A percentile compares a stretch with the other conserved stretches of the same genome.
phyloP scores from a whole-genome alignment of 176 grass and related monocot genomes.

The Cymbopogon citratus region DNA sequence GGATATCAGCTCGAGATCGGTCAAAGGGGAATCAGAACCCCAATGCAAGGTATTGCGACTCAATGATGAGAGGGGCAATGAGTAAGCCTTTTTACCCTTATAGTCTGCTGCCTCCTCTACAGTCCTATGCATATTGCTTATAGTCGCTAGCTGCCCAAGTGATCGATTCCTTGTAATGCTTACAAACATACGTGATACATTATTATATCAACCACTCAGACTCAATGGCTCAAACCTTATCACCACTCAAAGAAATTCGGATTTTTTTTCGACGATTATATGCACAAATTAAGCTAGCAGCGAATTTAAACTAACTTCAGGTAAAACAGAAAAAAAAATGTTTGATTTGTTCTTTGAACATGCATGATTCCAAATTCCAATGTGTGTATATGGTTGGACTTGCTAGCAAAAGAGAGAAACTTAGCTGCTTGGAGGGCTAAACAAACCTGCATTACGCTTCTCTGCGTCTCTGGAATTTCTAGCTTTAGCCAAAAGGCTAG shows the following conservation, averaged over 20 bases:
- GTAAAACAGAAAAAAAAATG: not conserved
- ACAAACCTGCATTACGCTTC: constrained; percentile 24
- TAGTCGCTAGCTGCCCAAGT: not conserved
- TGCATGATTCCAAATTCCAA: not conserved
- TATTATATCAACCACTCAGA: not conserved
- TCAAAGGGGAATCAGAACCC: constrained; percentile 40
- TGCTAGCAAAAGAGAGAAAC: not conserved
- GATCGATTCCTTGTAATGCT: not conserved
- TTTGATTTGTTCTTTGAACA: not conserved
- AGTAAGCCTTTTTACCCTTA: constrained; percentile 9
- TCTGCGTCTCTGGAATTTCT: constrained; percentile 22
- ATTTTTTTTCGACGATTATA: not conserved
- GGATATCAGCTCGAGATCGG: constrained; percentile 24
- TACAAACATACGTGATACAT: not conserved
- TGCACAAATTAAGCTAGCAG: not conserved
- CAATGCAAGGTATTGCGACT: not conserved
- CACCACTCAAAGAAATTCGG: not conserved
- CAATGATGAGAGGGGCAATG: constrained; percentile 30
- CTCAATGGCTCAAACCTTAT: not conserved
- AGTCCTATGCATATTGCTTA: constrained; percentile 19
- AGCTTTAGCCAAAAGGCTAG: constrained; percentile 41
- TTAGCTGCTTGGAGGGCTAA: not conserved
- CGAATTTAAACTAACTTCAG: not conserved
- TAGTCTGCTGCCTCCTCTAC: not conserved
- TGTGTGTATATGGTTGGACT: not conserved